phyloP scores from a whole-genome alignment of 1,139 yeast species.

The Yamadazyma membranifaciens region DNA sequence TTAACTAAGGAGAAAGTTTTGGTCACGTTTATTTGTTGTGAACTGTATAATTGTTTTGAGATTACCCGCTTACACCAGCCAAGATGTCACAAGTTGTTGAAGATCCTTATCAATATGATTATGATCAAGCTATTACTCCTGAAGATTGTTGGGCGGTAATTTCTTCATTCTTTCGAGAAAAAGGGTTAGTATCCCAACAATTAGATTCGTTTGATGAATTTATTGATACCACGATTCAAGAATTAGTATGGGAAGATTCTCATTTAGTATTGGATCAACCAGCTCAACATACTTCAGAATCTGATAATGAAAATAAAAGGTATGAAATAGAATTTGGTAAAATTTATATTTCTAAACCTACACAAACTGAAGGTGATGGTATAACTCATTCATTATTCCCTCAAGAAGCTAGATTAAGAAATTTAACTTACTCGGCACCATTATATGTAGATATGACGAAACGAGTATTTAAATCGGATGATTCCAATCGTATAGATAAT shows the following conservation, averaged over 20 bases:
- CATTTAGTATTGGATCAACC: slow-evolving; percentile 94
- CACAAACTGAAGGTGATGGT: slow-evolving; percentile 99
- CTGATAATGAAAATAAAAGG: slow-evolving; percentile 84
- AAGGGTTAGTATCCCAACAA: slow-evolving; percentile 97
- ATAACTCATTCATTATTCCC: slow-evolving; percentile 98
- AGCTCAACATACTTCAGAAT: slow-evolving; percentile 93
- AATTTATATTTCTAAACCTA: slow-evolving; percentile 92
- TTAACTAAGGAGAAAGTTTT: not conserved
- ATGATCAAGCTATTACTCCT: slow-evolving; percentile 76
- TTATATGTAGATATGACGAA: slow-evolving; percentile 95
- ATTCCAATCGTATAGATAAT: slow-evolving; percentile 54
- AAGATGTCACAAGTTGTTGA: slow-evolving; percentile 20
- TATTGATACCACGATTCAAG: slow-evolving; percentile 94
- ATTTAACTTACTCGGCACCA: slow-evolving; percentile 94
- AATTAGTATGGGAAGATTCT: slow-evolving; percentile 93
- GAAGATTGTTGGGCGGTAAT: slow-evolving; percentile 99
- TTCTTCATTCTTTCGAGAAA: slow-evolving; percentile 91
- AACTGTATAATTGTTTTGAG: not conserved
- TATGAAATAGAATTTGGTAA: slow-evolving; percentile 96
- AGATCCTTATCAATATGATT: slow-evolving; percentile 70
- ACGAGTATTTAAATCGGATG: slow-evolving; percentile 81
- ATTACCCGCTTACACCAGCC: not conserved
- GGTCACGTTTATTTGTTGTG: not conserved
- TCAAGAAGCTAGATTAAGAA: slow-evolving; percentile 95
- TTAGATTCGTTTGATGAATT: slow-evolving; percentile 97